Conservation (phyloP, 441 rosid genomes). For the Aleurites moluccanus region DNA sequence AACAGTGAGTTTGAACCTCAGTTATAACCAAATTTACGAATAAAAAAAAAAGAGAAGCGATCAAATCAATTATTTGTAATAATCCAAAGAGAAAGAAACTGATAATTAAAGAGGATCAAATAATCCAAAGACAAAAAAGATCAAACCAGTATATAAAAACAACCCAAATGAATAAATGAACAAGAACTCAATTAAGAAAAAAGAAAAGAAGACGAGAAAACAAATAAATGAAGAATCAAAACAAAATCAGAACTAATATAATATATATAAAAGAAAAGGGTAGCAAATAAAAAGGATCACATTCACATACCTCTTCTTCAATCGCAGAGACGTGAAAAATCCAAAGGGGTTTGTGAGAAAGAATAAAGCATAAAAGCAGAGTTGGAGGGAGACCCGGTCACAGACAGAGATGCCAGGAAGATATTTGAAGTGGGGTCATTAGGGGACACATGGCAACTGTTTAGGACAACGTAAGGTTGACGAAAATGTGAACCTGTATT, state of each 20-base stretch:
- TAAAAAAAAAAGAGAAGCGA: no score
- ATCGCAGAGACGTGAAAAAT: no score
- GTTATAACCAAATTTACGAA: no score
- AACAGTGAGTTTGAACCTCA: no score
- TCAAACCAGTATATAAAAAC: background rate
- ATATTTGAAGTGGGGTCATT: slow-evolving; percentile 5
- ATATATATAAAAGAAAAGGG: background rate
- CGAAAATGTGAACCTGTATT: background rate
- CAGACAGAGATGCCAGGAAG: slow-evolving; percentile 3
- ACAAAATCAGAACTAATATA: background rate
- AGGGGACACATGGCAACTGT: slow-evolving; percentile 11
- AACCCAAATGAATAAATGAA: no score
- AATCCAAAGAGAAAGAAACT: background rate
- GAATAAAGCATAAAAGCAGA: slow-evolving; percentile 1
- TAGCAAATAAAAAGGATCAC: background rate
- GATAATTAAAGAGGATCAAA: no score
- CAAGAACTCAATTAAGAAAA: background rate
- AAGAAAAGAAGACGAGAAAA: background rate
- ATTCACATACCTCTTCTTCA: no score
- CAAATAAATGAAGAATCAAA: no score
- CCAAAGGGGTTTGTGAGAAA: background rate
- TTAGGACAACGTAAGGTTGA: slow-evolving; percentile 6
- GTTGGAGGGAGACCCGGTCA: no score
- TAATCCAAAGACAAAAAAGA: no score
- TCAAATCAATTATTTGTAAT: no score